Evolutionary conservation across 768 basidiomycete genomes (phyloP).

Genomic region (Lactifluus hygrophoroides): DNA sequence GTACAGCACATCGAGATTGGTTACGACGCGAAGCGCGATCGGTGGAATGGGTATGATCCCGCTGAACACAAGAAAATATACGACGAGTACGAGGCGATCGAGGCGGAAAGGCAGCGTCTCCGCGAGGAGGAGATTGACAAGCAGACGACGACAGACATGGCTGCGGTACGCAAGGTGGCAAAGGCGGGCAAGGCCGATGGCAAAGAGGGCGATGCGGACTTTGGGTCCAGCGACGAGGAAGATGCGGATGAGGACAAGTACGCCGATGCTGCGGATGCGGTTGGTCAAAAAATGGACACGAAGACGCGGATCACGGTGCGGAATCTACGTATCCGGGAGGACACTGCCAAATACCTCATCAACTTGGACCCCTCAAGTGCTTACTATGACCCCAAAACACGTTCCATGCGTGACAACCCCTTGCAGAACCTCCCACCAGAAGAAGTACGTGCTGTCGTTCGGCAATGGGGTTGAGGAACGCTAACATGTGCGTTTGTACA

Average conservation of each 20-base stretch:
- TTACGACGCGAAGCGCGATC: constrained; percentile 92
- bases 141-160: constrained; percentile 86
- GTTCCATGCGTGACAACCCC: constrained; percentile 98
- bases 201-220: constrained; percentile 75
- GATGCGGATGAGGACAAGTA: constrained; percentile 97
- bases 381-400: constrained; percentile 98
- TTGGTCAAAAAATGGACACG: constrained; percentile 95
- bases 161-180: constrained; percentile 89
- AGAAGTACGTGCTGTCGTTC: constrained; percentile 51
- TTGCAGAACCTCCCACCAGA: constrained; percentile 67
- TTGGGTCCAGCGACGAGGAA: constrained; percentile 94
- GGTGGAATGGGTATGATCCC: constrained; percentile 98
- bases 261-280: constrained; percentile 94
- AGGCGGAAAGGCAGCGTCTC: constrained; percentile 81
- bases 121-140: constrained; percentile 98
- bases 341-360: constrained; percentile 97
- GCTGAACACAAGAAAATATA: constrained; percentile 79
- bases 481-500: constrained; percentile 26
- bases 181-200: constrained; percentile 75
- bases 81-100: constrained; percentile 90
- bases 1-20: constrained; percentile 68
- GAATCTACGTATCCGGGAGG: constrained; percentile 96
- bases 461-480: not conserved
- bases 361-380: constrained; percentile 93
- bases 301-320: constrained; percentile 98